phyloP scores from a whole-genome alignment of 768 basidiomycete genomes.

The Kockovaella imperatae region DNA sequence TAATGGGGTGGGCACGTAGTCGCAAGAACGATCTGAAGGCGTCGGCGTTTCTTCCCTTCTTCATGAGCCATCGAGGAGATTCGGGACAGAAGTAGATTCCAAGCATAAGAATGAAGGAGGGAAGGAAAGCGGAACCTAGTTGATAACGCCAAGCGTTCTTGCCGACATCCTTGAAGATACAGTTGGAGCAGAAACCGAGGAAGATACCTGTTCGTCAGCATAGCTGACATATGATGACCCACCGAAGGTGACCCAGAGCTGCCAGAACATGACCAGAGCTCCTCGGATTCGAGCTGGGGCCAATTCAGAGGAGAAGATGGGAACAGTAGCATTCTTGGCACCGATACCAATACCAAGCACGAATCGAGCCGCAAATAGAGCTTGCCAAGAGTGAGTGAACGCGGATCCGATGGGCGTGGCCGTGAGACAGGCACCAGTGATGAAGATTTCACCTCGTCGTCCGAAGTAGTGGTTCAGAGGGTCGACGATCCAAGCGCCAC shows the following conservation, averaged over 20 bases:
- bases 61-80: slow-evolving; percentile 47
- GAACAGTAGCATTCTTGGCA: slow-evolving; percentile 49
- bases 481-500: slow-evolving; percentile 46
- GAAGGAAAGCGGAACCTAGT: slow-evolving; percentile 45
- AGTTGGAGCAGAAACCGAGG: slow-evolving; percentile 45
- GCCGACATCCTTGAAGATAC: slow-evolving; percentile 39
- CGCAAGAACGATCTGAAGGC: slow-evolving; percentile 44
- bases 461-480: slow-evolving; percentile 61
- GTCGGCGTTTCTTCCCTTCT: slow-evolving; percentile 43
- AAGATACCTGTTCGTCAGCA: slow-evolving; percentile 39
- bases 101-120: slow-evolving; percentile 28
- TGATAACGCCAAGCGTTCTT: slow-evolving; percentile 47
- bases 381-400: slow-evolving; percentile 35
- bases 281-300: slow-evolving; percentile 78
- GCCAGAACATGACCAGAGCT: slow-evolving; percentile 87
- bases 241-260: slow-evolving; percentile 43
- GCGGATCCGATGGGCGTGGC: slow-evolving; percentile 45
- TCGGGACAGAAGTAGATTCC: slow-evolving; percentile 42
- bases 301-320: slow-evolving; percentile 68
- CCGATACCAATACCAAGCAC: slow-evolving; percentile 42
- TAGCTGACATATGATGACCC: neutral
- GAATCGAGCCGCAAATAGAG: slow-evolving; percentile 26
- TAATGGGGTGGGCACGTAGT: slow-evolving; percentile 44
- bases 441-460: slow-evolving; percentile 55
- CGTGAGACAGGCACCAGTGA: slow-evolving; percentile 49